These are phyloP conservation scores for Acer negundo DNA, from an alignment of 345 rosid species.

Conservation along the genomic window DNA sequence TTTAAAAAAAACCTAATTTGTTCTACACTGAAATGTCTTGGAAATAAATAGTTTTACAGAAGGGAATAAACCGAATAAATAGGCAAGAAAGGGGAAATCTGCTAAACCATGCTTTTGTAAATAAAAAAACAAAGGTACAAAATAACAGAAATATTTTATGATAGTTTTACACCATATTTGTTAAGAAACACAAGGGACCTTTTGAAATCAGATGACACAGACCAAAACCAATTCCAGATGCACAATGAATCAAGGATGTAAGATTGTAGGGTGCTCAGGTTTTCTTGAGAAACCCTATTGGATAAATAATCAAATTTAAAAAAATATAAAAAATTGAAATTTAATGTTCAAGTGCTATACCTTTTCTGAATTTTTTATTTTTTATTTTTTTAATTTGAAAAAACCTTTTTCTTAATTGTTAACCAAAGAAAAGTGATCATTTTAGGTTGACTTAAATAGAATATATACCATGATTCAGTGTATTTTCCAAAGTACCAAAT, in stretches of 20 bases:
- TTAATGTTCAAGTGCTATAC: neutral
- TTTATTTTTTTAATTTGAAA: no score
- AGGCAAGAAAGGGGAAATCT: neutral
- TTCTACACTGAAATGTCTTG: neutral
- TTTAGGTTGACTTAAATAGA: constrained; percentile 4
- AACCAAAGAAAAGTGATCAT: neutral
- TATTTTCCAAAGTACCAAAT: neutral
- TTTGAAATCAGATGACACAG: neutral
- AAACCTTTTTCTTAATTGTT: neutral
- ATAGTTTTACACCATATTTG: neutral
- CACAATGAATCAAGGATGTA: neutral
- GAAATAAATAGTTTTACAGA: neutral
- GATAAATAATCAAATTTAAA: neutral
- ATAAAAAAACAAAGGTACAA: neutral
- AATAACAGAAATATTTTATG: neutral
- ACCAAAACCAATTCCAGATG: neutral
- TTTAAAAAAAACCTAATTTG: neutral
- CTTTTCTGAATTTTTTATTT: neutral
- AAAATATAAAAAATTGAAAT: neutral
- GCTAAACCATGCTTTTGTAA: neutral
- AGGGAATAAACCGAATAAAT: neutral
- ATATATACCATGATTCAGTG: constrained; percentile 1
- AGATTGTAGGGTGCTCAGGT: neutral
- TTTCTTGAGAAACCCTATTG: neutral
- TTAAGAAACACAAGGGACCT: neutral